Conservation (phyloP, 2,329 filamentous ascomycete species). For the Metarhizium rileyi region DNA sequence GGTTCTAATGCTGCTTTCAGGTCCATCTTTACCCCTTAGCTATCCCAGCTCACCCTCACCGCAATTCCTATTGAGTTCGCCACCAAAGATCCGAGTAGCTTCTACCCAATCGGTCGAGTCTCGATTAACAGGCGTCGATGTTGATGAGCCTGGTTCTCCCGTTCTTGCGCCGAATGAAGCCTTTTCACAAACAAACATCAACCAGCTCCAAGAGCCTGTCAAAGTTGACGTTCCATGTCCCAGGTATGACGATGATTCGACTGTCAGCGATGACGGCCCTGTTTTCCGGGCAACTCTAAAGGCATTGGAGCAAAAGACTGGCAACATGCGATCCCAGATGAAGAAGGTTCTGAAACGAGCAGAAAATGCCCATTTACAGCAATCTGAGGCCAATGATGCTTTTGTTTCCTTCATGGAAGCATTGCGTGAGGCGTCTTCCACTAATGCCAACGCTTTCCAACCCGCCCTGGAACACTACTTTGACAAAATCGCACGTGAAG, state of each 20-base stretch:
- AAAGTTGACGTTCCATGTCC: conserved; percentile 85
- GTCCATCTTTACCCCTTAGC: conserved; percentile 33
- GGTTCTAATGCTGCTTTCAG: conserved; percentile 21
- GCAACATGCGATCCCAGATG: conserved; percentile 86
- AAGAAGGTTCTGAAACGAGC: conserved; percentile 93
- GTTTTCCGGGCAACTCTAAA: conserved; percentile 96
- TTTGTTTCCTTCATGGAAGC: conserved; percentile 76
- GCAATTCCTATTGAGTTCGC: conserved; percentile 61
- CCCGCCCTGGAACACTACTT: conserved; percentile 97
- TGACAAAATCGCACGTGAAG: conserved; percentile 89
- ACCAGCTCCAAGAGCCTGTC: conserved; percentile 40
- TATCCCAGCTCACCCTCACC: conserved; percentile 60
- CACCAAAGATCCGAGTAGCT: conserved; percentile 70
- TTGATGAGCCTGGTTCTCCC: conserved; percentile 51
- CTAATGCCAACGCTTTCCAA: conserved; percentile 93
- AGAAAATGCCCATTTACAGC: conserved; percentile 75
- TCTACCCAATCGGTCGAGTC: conserved; percentile 82
- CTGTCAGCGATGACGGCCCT: conserved; percentile 81
- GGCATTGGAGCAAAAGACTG: conserved; percentile 89
- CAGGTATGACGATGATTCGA: conserved; percentile 75
- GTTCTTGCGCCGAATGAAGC: conserved; percentile 29
- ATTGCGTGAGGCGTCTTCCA: conserved; percentile 75
- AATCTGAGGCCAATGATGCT: conserved; percentile 77
- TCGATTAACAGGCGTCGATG: conserved; percentile 63
- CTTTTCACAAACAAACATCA: conserved; percentile 16